Percentiles rank a stretch among this genome's conserved stretches.
Evolutionary conservation across 805 yeast species (phyloP).

Genomic region (Ogataea nonfermentans): DNA sequence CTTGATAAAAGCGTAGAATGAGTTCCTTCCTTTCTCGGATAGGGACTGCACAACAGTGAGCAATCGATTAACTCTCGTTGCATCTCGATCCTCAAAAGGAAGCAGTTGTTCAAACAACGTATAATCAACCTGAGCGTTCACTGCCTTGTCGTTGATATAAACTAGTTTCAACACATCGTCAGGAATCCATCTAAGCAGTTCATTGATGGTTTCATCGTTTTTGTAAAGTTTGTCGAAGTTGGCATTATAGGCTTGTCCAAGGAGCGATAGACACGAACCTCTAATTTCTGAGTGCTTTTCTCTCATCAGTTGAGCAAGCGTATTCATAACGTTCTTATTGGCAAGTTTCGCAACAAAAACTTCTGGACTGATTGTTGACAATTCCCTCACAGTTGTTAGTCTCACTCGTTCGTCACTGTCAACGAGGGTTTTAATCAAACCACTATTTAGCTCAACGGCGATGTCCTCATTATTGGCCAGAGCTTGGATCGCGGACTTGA

Average conservation of each 20-base stretch:
- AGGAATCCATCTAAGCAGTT: constrained; percentile 54
- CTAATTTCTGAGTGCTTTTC: constrained; percentile 71
- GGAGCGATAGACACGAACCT: constrained; percentile 50
- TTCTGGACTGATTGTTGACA: constrained; percentile 46
- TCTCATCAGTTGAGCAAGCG: constrained; percentile 62
- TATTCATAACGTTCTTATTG: constrained; percentile 45
- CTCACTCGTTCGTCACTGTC: constrained; percentile 79
- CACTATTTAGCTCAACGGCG: constrained; percentile 50
- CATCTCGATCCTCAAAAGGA: constrained; percentile 47
- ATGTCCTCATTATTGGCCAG: constrained; percentile 45
- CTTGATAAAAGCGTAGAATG: constrained; percentile 66
- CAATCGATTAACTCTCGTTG: constrained; percentile 51
- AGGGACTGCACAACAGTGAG: constrained; percentile 47
- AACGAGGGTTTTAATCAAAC: constrained; percentile 64
- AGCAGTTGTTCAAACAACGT: constrained; percentile 58
- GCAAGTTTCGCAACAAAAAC: constrained; percentile 48
- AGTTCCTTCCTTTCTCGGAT: constrained; percentile 54
- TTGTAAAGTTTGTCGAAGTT: constrained; percentile 35
- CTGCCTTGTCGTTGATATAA: constrained; percentile 68
- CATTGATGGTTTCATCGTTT: constrained; percentile 31
- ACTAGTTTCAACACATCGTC: constrained; percentile 59
- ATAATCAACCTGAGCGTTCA: constrained; percentile 64
- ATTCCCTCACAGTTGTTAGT: constrained; percentile 51
- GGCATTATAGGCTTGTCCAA: constrained; percentile 55
- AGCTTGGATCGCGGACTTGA: constrained; percentile 50